A percentile compares a stretch with the other conserved stretches of the same genome.
Conservation (phyloP, 169 alveolate species). For the Perkinsus olseni region DNA sequence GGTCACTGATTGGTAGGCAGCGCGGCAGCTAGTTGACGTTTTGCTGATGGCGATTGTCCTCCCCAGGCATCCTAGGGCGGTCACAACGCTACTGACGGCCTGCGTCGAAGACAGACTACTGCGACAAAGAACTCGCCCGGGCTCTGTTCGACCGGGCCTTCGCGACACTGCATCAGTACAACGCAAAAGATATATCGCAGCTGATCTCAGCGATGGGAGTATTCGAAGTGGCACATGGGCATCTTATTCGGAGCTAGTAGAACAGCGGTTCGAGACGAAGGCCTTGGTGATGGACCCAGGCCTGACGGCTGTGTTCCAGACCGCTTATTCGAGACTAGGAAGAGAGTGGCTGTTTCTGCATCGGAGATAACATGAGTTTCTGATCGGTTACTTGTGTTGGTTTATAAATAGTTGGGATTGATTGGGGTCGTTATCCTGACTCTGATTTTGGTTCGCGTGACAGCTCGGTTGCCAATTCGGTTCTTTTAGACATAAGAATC, state of each 20-base stretch:
- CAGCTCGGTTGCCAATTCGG: too few species aligned
- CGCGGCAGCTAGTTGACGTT: neutral
- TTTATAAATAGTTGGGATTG: neutral
- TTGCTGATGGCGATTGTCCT: neutral
- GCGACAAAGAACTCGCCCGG: neutral
- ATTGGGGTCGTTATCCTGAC: too few species aligned
- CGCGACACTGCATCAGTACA: neutral
- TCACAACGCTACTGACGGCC: neutral
- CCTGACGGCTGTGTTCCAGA: neutral
- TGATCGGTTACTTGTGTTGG: neutral
- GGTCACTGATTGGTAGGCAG: neutral
- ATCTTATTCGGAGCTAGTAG: neutral
- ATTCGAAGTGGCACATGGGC: neutral
- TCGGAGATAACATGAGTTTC: neutral
- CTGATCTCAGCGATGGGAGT: neutral
- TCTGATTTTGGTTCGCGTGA: too few species aligned
- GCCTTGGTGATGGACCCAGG: neutral
- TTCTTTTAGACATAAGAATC: too few species aligned
- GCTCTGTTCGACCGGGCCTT: neutral
- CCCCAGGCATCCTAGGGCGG: neutral
- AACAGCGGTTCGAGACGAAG: neutral
- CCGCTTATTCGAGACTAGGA: neutral
- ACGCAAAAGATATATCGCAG: neutral
- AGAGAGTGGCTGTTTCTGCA: neutral
- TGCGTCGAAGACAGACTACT: neutral